phyloP scores from a whole-genome alignment of 2,329 filamentous ascomycete genomes.

The Cordyceps cicadae region DNA sequence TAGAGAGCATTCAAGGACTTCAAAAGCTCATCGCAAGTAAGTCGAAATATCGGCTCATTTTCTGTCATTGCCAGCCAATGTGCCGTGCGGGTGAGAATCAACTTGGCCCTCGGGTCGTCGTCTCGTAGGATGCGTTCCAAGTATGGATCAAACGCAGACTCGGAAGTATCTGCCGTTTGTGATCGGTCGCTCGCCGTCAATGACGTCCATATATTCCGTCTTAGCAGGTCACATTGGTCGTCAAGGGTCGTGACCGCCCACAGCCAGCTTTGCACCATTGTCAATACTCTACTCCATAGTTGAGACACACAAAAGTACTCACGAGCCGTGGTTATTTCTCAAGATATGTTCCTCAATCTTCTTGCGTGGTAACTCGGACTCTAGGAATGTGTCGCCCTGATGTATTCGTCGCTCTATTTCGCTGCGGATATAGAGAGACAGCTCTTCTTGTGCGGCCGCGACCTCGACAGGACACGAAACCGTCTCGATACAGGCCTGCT shows the following conservation, averaged over 20 bases:
- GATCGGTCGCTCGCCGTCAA: neutral
- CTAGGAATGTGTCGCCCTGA: neutral
- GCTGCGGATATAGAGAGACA: neutral
- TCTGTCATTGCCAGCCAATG: neutral
- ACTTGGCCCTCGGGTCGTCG: neutral
- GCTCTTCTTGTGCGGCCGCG: neutral
- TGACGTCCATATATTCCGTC: neutral
- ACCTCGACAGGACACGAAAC: conserved; percentile 4
- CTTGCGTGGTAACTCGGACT: neutral
- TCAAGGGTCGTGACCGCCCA: neutral
- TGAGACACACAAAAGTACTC: neutral
- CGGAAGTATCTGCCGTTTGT: neutral
- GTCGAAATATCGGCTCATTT: neutral
- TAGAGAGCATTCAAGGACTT: neutral
- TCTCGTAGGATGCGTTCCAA: conserved; percentile 3
- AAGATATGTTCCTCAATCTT: neutral
- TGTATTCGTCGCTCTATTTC: neutral
- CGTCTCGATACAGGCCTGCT: neutral
- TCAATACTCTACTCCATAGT: neutral
- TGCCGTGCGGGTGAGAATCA: neutral
- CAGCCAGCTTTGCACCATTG: neutral
- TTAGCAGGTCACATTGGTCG: neutral
- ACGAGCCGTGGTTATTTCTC: neutral
- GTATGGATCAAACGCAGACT: neutral
- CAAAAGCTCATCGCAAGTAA: neutral